Evolutionary conservation across 164 flowering plant genomes (phyloP), one percentile per base, ranked within the genome.

Genomic region (Vitis riparia): DNA sequence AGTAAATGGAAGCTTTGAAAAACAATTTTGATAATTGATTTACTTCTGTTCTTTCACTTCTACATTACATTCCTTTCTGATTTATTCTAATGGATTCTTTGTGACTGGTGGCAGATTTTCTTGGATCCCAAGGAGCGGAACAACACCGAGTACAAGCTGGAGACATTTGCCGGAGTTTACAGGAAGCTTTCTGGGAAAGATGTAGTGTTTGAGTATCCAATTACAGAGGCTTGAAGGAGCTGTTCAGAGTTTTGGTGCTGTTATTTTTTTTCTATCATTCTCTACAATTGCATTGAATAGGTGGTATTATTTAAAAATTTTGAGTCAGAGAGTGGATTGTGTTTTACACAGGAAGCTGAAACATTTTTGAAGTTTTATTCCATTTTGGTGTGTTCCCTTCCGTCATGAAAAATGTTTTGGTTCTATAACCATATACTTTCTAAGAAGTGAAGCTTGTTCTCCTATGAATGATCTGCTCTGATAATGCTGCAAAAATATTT

Each of bases 161-260:
- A 91, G 72, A 83, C 88, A 1, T 91, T 88, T 76, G 32, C 91
- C 50, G 91, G 87, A 8, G 94, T 91, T 48, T 91, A 88, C 84
- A 79, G 85, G 86, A 89, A 91, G 83, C 90, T 91, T 23, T 81
- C 89, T 5, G 97, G 97, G 37, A 88, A 89, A 69, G 94, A 88
- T 74, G 97, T 91, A 5, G 94, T 89, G 69, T 91, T 91, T 48
- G 97, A 91, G 73, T 91, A 80, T 66, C 97, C 94, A 0, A 51
- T 83, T 0, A 78, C 88, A 0, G 97, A 91, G 52, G 86, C 91
- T 4, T 90, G 44, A 37, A 37, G 44, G 7, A 37, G 44, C 44
- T 37, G 44, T 37, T 37, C 6, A 37, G 44, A 37, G 53, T 8
- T 61, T 63, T 17, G 61, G 50, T 55, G 12, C 14, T 48, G 7